Conservation (phyloP, 805 yeast species). For the Naumovozyma castellii region DNA sequence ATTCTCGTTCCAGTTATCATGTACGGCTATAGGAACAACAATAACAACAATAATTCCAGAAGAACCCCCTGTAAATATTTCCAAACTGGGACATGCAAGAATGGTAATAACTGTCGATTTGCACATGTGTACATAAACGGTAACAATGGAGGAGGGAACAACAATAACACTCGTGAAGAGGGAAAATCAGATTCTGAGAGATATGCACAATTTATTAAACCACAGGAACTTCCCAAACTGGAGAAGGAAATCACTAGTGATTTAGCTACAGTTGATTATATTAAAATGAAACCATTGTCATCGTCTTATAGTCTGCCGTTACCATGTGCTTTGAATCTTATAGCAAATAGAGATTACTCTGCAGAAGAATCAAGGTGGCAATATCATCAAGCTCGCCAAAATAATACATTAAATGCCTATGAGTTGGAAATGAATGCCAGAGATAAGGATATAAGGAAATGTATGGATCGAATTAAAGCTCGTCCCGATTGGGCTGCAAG, state of each 20-base stretch:
- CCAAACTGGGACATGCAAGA: constrained; percentile 36
- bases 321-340: constrained; percentile 42
- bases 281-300: constrained; percentile 30
- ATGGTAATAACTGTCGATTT: constrained; percentile 36
- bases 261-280: constrained; percentile 8
- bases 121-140: constrained; percentile 32
- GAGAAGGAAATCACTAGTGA: constrained; percentile 24
- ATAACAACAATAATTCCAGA: constrained; percentile 7
- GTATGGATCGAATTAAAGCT: constrained; percentile 31
- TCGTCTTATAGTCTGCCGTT: constrained; percentile 41
- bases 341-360: constrained; percentile 44
- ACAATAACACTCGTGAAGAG: constrained; percentile 4
- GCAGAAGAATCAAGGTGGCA: constrained; percentile 44
- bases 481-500: constrained; percentile 46
- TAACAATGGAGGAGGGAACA: constrained; percentile 6
- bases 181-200: constrained; percentile 11
- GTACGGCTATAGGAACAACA: background rate
- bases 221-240: constrained; percentile 16
- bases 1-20: no score
- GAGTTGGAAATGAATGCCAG: constrained; percentile 36
- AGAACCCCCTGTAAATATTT: constrained; percentile 37
- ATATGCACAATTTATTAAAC: constrained; percentile 18
- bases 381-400: constrained; percentile 35
- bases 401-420: constrained; percentile 32
- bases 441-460: constrained; percentile 38